Conservation (phyloP, 768 basidiomycete genomes). For the Pleurotus sapidus region DNA sequence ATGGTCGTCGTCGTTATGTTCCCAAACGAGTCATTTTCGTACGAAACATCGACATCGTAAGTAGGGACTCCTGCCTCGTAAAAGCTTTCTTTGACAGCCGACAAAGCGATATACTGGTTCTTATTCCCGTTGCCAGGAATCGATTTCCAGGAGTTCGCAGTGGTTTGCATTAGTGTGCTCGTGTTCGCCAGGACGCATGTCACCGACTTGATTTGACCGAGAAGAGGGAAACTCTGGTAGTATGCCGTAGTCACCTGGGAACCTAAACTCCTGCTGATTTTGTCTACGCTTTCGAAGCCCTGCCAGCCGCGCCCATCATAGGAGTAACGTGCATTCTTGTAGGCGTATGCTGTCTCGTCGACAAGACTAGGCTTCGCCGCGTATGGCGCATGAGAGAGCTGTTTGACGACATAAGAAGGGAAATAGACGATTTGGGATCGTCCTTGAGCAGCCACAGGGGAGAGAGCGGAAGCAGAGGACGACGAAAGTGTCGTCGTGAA, state of each 20-base stretch:
- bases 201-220: not conserved
- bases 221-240: conserved; percentile 1
- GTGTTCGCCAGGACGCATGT: conserved; percentile 2
- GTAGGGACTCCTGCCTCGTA: conserved; percentile 1
- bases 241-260: not conserved
- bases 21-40: not conserved
- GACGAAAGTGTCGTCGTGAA: conserved; percentile 1
- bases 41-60: conserved; percentile 1
- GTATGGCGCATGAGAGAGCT: conserved; percentile 1
- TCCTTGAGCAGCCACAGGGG: not conserved
- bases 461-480: not conserved
- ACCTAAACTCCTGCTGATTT: not conserved
- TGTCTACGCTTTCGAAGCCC: conserved; percentile 1
- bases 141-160: not conserved
- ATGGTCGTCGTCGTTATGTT: conserved; percentile 3
- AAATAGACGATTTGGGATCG: conserved; percentile 4
- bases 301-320: conserved; percentile 7
- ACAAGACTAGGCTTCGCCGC: not conserved
- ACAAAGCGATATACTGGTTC: not conserved
- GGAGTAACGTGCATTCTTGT: conserved; percentile 6
- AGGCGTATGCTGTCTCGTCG: not conserved
- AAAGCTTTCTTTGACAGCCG: not conserved
- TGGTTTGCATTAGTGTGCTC: not conserved
- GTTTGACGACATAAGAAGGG: conserved; percentile 7
- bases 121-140: not conserved